Percentiles rank a stretch among this genome's conserved stretches.
phyloP scores from a whole-genome alignment of 2,329 filamentous ascomycete genomes.

The Stemphylium beticola region DNA sequence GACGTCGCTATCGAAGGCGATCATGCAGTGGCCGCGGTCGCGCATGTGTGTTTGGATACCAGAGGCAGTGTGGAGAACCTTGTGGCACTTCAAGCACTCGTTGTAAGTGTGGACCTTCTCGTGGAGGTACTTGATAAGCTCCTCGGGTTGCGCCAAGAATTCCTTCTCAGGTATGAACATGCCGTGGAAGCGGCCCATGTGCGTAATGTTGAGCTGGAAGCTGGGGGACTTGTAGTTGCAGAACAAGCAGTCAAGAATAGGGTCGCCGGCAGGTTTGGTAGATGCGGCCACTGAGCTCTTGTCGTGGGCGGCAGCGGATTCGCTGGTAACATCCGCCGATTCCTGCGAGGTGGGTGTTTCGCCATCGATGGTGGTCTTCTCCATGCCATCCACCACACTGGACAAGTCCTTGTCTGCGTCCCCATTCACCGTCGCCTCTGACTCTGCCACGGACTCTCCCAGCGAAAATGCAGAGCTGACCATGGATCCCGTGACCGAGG shows the following conservation, averaged over 20 bases:
- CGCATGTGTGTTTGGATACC: conserved; percentile 97
- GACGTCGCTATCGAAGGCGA: conserved; percentile 85
- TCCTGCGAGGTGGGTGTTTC: conserved; percentile 52
- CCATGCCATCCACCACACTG: conserved; percentile 77
- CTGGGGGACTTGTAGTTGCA: conserved; percentile 86
- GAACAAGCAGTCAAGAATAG: conserved; percentile 74
- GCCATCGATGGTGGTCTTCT: conserved; percentile 62
- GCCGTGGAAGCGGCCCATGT: conserved; percentile 93
- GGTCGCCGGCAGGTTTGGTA: conserved; percentile 44
- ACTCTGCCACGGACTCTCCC: conserved; percentile 73
- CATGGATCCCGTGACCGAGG: conserved; percentile 68
- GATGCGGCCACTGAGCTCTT: conserved; percentile 35
- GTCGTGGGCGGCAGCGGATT: conserved; percentile 51
- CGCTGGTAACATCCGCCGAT: background rate
- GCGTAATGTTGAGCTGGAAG: conserved; percentile 75
- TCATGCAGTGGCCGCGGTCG: conserved; percentile 95
- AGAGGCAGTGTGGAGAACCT: conserved; percentile 75
- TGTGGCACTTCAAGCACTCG: conserved; percentile 88
- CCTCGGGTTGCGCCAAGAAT: conserved; percentile 82
- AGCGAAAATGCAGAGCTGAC: conserved; percentile 92
- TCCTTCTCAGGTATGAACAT: conserved; percentile 93
- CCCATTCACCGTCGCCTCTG: conserved; percentile 63
- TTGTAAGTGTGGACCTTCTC: conserved; percentile 79
- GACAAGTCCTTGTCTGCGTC: conserved; percentile 78
- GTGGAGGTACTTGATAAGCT: conserved; percentile 78